phyloP scores from a whole-genome alignment of 495 filamentous ascomycete genomes.

The Durotheca rogersii region DNA sequence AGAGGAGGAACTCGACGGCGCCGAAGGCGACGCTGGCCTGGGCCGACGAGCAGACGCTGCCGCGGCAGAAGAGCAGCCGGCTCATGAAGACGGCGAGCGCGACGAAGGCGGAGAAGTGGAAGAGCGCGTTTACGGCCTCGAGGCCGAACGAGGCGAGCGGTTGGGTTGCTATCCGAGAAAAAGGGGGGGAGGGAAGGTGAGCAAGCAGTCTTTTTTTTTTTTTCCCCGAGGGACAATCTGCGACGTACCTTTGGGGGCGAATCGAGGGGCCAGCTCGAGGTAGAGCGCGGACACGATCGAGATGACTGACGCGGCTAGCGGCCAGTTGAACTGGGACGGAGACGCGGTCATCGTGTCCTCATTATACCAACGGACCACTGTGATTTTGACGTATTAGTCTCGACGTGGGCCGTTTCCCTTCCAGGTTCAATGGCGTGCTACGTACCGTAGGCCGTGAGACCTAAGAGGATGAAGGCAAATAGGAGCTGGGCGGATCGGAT shows the following conservation, averaged over 20 bases:
- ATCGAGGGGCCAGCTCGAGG: conserved; percentile 63
- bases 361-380: conserved; percentile 56
- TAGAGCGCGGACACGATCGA: conserved; percentile 64
- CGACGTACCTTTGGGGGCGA: conserved; percentile 43
- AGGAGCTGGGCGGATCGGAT: conserved; percentile 55
- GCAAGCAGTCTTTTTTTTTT: conserved; percentile 2
- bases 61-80: conserved; percentile 54
- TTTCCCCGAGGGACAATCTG: neutral
- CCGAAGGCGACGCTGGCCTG: conserved; percentile 50
- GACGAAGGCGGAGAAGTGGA: conserved; percentile 82
- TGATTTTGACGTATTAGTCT: conserved; percentile 21
- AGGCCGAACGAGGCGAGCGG: conserved; percentile 60
- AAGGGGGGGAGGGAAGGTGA: too few species aligned
- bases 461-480: conserved; percentile 66
- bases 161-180: conserved; percentile 49
- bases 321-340: conserved; percentile 66
- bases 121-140: conserved; percentile 67
- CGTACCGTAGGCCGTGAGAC: conserved; percentile 70
- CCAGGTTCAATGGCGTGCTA: too few species aligned
- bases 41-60: conserved; percentile 50
- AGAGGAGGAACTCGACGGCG: conserved; percentile 45
- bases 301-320: conserved; percentile 67
- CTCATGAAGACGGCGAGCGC: conserved; percentile 66
- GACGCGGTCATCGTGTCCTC: conserved; percentile 44
- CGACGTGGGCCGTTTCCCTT: too few species aligned